These are phyloP conservation scores for Colletotrichum sp. DNA, from an alignment of 2,329 filamentous ascomycete species.

Conservation along the genomic window DNA sequence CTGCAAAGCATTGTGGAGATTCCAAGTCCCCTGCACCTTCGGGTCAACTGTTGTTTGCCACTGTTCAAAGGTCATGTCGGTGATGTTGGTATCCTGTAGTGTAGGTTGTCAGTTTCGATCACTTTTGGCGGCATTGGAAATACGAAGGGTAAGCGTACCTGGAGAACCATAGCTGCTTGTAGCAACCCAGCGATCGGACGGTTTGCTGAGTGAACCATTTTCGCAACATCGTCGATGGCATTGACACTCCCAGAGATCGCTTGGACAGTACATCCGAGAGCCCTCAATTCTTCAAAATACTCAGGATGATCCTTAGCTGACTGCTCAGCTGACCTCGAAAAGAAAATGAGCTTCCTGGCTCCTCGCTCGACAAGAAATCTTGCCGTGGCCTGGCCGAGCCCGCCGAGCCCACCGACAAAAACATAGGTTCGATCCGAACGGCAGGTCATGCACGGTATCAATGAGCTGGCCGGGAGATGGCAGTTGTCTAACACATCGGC, in stretches of 20 bases:
- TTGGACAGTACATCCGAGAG: constrained; percentile 27
- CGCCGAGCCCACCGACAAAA: constrained; percentile 36
- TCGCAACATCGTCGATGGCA: constrained; percentile 29
- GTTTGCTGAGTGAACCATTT: constrained; percentile 18
- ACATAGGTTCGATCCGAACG: constrained; percentile 27
- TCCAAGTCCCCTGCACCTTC: constrained; percentile 48
- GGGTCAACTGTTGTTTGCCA: constrained; percentile 39
- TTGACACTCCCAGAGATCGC: constrained; percentile 39
- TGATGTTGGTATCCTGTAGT: constrained; percentile 25
- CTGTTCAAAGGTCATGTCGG: constrained; percentile 41
- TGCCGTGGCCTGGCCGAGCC: constrained; percentile 32
- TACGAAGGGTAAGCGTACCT: not conserved
- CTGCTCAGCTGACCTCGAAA: constrained; percentile 29
- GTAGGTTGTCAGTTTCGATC: not conserved
- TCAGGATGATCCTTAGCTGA: not conserved
- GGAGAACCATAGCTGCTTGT: constrained; percentile 43
- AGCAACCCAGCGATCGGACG: constrained; percentile 44
- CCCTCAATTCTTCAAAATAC: constrained; percentile 24
- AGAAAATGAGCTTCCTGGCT: constrained; percentile 30
- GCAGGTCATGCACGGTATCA: not conserved
- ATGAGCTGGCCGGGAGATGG: not conserved
- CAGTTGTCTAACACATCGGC: not conserved
- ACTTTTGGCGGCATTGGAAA: not conserved
- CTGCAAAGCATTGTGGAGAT: constrained; percentile 40
- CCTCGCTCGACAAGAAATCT: constrained; percentile 34